A percentile compares a stretch with the other conserved stretches of the same genome.
phyloP scores from a whole-genome alignment of 495 filamentous ascomycete genomes.

The Aspergillus haitiensis region DNA sequence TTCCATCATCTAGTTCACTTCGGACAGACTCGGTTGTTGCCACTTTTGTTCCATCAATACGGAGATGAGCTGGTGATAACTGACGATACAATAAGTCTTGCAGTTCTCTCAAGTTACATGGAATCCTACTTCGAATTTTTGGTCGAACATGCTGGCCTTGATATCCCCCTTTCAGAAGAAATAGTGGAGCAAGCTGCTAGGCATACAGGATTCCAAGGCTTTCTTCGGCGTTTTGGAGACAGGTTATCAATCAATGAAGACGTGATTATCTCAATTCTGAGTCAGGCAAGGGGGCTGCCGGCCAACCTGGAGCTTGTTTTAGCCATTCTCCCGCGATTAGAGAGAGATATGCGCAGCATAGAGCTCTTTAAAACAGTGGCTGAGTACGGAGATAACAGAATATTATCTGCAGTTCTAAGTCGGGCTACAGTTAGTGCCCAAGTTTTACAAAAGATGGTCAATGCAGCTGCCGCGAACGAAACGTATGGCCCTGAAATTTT shows the following conservation, averaged over 20 bases:
- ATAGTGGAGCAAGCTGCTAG: slow-evolving; percentile 1
- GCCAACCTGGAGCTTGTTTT: not conserved
- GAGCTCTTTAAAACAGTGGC: not conserved
- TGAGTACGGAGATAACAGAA: not conserved
- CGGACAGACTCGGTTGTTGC: too few species aligned
- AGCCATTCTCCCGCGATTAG: not conserved
- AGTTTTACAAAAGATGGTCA: not conserved
- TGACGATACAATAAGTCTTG: not conserved
- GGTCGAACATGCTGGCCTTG: not conserved
- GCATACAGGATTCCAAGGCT: not conserved
- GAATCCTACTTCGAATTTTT: not conserved
- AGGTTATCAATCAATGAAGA: slow-evolving; percentile 7
- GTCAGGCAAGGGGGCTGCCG: not conserved
- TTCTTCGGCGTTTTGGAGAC: not conserved
- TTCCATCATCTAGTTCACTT: too few species aligned
- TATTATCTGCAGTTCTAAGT: not conserved
- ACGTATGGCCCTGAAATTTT: too few species aligned
- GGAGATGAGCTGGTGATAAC: too few species aligned
- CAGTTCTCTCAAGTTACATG: not conserved
- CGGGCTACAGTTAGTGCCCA: not conserved
- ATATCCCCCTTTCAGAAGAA: not conserved
- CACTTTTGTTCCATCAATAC: too few species aligned
- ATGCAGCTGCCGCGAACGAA: not conserved
- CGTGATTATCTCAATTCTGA: not conserved
- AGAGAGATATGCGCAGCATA: not conserved